Base-by-base conservation (phyloP, 257 asterid species). In the Thymus mandschuricus region DNA sequence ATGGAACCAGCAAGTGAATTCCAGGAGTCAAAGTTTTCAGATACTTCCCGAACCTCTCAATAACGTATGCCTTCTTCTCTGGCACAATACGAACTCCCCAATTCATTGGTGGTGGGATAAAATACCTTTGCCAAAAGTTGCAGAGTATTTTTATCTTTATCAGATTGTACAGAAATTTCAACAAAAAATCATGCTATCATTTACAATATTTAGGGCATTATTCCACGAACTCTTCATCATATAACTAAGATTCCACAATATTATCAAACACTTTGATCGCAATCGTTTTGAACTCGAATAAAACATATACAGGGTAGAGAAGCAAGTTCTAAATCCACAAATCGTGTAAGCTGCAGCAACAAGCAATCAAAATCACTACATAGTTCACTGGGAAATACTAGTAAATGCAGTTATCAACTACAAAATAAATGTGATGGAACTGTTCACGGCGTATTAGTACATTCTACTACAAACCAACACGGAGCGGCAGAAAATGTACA, bases 1-100 rank as follows among this genome's bases (percentile, higher is more conserved):
- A 46, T 3, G 98, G 98, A 57, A 94, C 73, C 83, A 94, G 73
- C 31, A 94, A 6, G 68, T 94, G 96, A 48, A 94, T 77, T 52
- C 98, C 97, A 46, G 97, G 95, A 59, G 92, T 84, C 76, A 94
- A 70, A 4, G 97, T 91, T 82, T 88, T 94, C 5, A 27, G 81
- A 58, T 89, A 94, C 74, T 68, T 94, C 11, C 97, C 97, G 10
- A 94, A 94, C 44, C 98, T 81, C 88, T 94, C 98, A 7, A 94
- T 44, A 30, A 94, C 96, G 44, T 6, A 89, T 0, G 98, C 97
- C 72, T 83, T 89, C 81, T 80, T 84, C 89, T 91, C 97, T 1
- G 98, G 98, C 70, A 91, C 98, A 57, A 94, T 84, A 49, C 93
- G 86, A 46, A 94, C 31, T 12, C 98, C 96, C 97, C 95, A 94